Evolutionary conservation across 208 protist species (phyloP).

Genomic region (Porcisia deanei): DNA sequence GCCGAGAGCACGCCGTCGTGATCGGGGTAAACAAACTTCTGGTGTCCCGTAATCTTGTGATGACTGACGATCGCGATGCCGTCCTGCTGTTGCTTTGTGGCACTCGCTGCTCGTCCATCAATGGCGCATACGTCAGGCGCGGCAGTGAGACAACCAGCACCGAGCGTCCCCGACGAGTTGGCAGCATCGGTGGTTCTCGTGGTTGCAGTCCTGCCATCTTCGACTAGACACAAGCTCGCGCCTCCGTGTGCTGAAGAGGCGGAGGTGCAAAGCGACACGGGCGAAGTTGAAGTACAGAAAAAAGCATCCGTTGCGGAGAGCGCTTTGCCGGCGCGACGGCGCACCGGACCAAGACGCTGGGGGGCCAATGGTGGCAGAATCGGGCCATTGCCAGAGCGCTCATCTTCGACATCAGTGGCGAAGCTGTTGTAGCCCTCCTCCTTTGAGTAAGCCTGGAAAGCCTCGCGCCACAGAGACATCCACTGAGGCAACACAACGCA

Average conservation of each 20-base stretch:
- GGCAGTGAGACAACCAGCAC: not conserved
- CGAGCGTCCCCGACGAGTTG: not conserved
- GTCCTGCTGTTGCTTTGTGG: not conserved
- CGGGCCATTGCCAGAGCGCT: constrained; percentile 53
- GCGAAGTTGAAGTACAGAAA: constrained; percentile 8
- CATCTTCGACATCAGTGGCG: constrained; percentile 66
- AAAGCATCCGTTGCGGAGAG: constrained; percentile 4
- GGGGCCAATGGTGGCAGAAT: constrained; percentile 53
- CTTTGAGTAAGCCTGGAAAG: constrained; percentile 43
- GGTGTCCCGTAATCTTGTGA: constrained; percentile 77
- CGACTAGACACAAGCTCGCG: not conserved
- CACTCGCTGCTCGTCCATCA: not conserved
- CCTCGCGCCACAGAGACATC: constrained; percentile 56
- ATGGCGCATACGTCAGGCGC: not conserved
- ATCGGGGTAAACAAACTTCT: constrained; percentile 80
- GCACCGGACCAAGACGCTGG: constrained; percentile 24
- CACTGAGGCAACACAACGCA: constrained; percentile 64
- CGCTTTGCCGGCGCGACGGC: constrained; percentile 5
- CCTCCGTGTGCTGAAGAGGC: not conserved
- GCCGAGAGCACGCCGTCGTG: constrained; percentile 84
- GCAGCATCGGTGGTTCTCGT: not conserved
- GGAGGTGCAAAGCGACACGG: not conserved
- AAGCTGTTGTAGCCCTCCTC: constrained; percentile 58
- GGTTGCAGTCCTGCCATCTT: not conserved
- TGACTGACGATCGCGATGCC: constrained; percentile 86